Base-by-base conservation (phyloP, 1,284 basidiomycete genomes). In the Ganoderma meredithae region DNA sequence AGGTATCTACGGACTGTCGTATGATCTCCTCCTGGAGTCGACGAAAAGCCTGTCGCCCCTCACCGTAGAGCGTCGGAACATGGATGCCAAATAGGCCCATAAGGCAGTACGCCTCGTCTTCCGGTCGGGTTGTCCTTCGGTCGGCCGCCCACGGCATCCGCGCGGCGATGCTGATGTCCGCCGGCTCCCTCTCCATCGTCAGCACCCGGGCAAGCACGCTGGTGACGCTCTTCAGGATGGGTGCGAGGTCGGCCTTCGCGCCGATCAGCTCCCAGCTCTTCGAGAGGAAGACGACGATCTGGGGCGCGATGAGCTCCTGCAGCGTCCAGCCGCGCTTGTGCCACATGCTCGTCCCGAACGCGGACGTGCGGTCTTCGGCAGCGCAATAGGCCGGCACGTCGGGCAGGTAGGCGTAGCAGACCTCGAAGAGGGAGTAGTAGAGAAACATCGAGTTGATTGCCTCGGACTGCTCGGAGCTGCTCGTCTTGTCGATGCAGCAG, bases 231-330 rank as follows among this genome's bases (percentile, higher is more conserved):
- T 60, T 55, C 3, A 69, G 13, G 36, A 44, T 31, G 22, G 40
- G 47, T 33, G 67, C 67, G 6, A 69, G 61, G 6, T 49, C 47
- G 2, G 52, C 40, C 58, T 65, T 65, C 56, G 64, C 63, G 12
- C 67, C 67, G 40, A 69, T 44, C 10, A 65, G 44, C 52, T 43
- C 36, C 67, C 67, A 69, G n/a, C 47, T 49, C 3, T n/a, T 49
- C 3, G 63, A 65, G 15, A 69, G 56, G 56, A 69, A 69, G 9
- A 69, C 55, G 40, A 69, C 55, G 13, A 33, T 52, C 43, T 65
- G 43, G 8, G 67, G 64, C 8, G 67, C 67, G 25, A 69, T n/a
- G 22, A 69, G 67, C 61, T 69, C 67, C 44, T 64, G 67, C 59
- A 68, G 43, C 25, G 67, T 64, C 67, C 63, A 68, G 25, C 66